A percentile compares a stretch with the other conserved stretches of the same genome.
Conservation (phyloP, 2,329 filamentous ascomycete genomes). For the Pestalotiopsis fici region DNA sequence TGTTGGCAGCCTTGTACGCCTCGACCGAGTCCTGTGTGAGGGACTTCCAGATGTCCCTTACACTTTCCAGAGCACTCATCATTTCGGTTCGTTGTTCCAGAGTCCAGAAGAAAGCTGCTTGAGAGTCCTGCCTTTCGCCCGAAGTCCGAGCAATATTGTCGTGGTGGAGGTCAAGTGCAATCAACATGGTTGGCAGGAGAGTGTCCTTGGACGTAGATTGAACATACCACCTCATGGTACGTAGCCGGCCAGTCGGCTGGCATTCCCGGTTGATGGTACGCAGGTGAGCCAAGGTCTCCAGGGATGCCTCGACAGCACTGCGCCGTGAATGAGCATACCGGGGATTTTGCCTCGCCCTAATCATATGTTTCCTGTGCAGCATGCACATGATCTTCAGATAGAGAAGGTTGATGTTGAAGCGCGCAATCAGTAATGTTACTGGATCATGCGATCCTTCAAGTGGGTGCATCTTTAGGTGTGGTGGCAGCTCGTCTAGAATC, state of each 20-base stretch:
- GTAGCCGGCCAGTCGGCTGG: slow-evolving; percentile 69
- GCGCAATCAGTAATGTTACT: slow-evolving; percentile 81
- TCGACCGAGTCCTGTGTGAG: slow-evolving; percentile 81
- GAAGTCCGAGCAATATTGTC: slow-evolving; percentile 52
- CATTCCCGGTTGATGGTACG: slow-evolving; percentile 75
- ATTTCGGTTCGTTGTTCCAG: slow-evolving; percentile 69
- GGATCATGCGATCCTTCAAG: slow-evolving; percentile 79
- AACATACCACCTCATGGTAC: slow-evolving; percentile 76
- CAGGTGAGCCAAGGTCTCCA: slow-evolving; percentile 80
- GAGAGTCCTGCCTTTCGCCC: slow-evolving; percentile 38
- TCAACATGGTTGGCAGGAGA: slow-evolving; percentile 80
- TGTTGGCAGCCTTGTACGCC: slow-evolving; percentile 80
- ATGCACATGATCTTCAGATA: slow-evolving; percentile 89
- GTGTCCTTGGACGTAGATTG: slow-evolving; percentile 82
- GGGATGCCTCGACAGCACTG: slow-evolving; percentile 81
- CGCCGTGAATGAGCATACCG: slow-evolving; percentile 83
- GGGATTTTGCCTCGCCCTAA: slow-evolving; percentile 74
- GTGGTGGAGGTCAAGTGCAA: slow-evolving; percentile 81
- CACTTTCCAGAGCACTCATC: slow-evolving; percentile 71
- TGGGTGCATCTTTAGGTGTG: slow-evolving; percentile 74
- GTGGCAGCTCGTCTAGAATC: slow-evolving; percentile 69
- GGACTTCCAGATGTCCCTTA: slow-evolving; percentile 77
- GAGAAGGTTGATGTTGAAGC: slow-evolving; percentile 80
- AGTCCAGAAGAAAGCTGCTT: slow-evolving; percentile 57
- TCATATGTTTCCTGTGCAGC: slow-evolving; percentile 84